These are phyloP conservation scores for Lodderomyces orthopsilosis DNA, from an alignment of 1,139 yeast genomes.

Conservation along the genomic window DNA sequence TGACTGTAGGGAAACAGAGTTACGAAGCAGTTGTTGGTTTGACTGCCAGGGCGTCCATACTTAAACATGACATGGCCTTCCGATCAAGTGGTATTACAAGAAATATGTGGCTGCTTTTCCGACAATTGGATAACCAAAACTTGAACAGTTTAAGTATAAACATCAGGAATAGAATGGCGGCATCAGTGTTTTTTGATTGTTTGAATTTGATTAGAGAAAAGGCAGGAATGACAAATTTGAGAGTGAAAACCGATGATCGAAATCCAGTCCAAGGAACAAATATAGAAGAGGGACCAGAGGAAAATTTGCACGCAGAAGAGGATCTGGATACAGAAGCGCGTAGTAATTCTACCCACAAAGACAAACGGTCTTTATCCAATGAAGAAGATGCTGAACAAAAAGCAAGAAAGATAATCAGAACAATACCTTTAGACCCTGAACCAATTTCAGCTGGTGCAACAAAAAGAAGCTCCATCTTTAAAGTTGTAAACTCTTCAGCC, in stretches of 20 bases:
- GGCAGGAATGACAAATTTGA: conserved; percentile 77
- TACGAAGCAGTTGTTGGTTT: conserved; percentile 69
- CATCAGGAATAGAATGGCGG: conserved; percentile 82
- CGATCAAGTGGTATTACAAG: conserved; percentile 92
- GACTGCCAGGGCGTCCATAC: conserved; percentile 75
- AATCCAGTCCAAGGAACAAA: conserved; percentile 22
- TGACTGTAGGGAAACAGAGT: conserved; percentile 66
- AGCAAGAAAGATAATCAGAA: conserved; percentile 69
- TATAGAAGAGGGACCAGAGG: conserved; percentile 24
- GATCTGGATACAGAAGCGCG: conserved; percentile 39
- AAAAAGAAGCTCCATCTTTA: conserved; percentile 40
- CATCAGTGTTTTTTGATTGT: conserved; percentile 89
- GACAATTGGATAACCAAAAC: conserved; percentile 49
- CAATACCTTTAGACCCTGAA: conserved; percentile 79
- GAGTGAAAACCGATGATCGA: conserved; percentile 26
- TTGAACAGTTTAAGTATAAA: conserved; percentile 43
- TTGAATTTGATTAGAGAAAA: conserved; percentile 79
- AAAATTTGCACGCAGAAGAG: conserved; percentile 6
- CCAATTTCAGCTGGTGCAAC: conserved; percentile 50
- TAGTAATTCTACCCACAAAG: conserved; percentile 24
- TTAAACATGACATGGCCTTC: conserved; percentile 89
- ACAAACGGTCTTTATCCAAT: conserved; percentile 46
- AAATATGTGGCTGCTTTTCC: conserved; percentile 87
- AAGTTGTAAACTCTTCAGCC: conserved; percentile 33
- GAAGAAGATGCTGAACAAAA: conserved; percentile 59